Conservation (phyloP, 163 green algal genomes). For the Scenedesmus sp. region DNA sequence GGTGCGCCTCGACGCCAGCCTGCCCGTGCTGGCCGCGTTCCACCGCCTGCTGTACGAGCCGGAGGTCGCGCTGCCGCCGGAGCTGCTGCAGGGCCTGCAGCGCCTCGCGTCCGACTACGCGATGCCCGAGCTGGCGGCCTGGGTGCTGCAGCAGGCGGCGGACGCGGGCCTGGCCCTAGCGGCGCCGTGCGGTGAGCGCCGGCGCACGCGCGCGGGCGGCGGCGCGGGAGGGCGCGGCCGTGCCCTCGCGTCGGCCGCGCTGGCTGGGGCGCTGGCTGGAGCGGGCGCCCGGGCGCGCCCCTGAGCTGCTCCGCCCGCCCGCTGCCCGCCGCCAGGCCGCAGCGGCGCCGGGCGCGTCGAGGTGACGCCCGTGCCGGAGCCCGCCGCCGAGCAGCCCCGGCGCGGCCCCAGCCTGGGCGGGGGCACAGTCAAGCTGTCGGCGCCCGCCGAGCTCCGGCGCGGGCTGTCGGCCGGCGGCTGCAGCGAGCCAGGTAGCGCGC, state of each 20-base stretch:
- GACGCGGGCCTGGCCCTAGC: neutral
- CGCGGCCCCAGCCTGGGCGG: conserved; percentile 18
- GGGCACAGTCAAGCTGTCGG: conserved; percentile 10
- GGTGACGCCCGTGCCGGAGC: neutral
- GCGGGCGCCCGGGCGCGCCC: no score
- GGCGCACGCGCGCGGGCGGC: no score
- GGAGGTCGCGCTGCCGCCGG: neutral
- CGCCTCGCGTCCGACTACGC: conserved; percentile 11
- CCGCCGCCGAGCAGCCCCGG: neutral
- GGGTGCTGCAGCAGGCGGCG: conserved; percentile 26
- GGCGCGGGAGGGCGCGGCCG: no score
- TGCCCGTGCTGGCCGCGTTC: conserved; percentile 4
- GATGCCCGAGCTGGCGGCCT: conserved; percentile 29
- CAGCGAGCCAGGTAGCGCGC: neutral
- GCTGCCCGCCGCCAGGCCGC: no score
- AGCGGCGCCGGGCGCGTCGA: conserved; percentile 4
- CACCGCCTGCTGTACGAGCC: conserved; percentile 16
- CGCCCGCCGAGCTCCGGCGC: conserved; percentile 6
- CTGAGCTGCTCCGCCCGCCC: no score
- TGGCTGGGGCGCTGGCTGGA: no score
- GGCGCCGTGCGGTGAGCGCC: neutral
- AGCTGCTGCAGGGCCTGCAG: conserved; percentile 18
- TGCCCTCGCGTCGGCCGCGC: no score
- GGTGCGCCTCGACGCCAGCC: conserved; percentile 10
- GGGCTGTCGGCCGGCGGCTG: no score